Evolutionary conservation across 345 rosid genomes (phyloP), one percentile per base, ranked within the genome.

Genomic region (Sonneratia caseolaris): DNA sequence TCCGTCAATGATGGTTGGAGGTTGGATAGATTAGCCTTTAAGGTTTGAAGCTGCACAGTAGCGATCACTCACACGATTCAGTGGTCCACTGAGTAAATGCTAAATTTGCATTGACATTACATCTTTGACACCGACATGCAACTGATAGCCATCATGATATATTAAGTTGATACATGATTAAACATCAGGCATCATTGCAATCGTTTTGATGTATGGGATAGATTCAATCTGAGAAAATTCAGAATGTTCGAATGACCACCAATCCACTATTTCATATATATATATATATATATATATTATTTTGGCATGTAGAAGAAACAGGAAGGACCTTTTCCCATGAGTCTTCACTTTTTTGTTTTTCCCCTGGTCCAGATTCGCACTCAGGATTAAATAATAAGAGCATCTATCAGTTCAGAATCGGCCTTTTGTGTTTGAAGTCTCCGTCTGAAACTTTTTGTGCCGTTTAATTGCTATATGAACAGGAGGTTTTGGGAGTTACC

Each of bases 401-500:
- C 32, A 27, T 27, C 32, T 27, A 27, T 42, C 45, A 42, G 45
- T 42, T 42, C 45, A 4, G 45, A 42, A 42, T 42, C 10, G 10
- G 45, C 45, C 45, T 9, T 42, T 42, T 42, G 10, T 42, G 24
- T 21, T 15, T 55, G 61, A 21, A 49, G 9, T 55, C 5, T 19
- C n/a, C 24, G 3, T 45, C 38, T 66, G 47, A 21, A 35, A 66
- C 47, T 38, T 42, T 66, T 1, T n/a, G 64, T 57, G 64, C 64
- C n/a, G 61, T 57, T 57, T 62, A 62, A 10, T 66, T 66, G 69
- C 27, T 47, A 38, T 16, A 66, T 64, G 66, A 69, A 43, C 74
- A 76, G 78, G 78, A 71, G 78, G 78, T 42, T 76, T 71, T 2
- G 79, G 79, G n/a, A 76, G 75, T 61, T 76, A 56, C 66, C 59